These are phyloP conservation scores for Serpula lacrymans DNA, from an alignment of 768 basidiomycete species.

Conservation along the genomic window DNA sequence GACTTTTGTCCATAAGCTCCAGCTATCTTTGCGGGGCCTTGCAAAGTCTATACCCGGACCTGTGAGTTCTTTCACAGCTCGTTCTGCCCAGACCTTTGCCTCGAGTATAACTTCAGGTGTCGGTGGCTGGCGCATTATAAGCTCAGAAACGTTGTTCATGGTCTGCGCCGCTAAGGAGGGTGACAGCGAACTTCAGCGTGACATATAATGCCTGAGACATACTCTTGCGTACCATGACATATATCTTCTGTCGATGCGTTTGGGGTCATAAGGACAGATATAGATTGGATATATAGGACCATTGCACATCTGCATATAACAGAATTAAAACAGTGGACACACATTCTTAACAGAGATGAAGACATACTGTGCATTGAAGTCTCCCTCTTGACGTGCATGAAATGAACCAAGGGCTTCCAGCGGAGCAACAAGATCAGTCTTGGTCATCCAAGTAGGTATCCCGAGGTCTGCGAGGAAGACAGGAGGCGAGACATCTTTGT, in stretches of 20 bases:
- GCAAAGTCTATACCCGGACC: slow-evolving; percentile 19
- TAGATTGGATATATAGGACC: slow-evolving; percentile 63
- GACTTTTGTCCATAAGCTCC: slow-evolving; percentile 11
- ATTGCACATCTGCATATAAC: slow-evolving; percentile 49
- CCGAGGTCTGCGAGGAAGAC: slow-evolving; percentile 48
- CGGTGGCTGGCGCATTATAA: slow-evolving; percentile 35
- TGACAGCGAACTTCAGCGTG: background rate
- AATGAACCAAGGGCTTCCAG: slow-evolving; percentile 64
- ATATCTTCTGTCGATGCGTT: slow-evolving; percentile 40
- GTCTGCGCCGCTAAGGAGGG: slow-evolving; percentile 37
- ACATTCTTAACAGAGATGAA: background rate
- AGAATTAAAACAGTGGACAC: background rate
- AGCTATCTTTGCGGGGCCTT: slow-evolving; percentile 6
- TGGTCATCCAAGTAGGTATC: slow-evolving; percentile 58
- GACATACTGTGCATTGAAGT: slow-evolving; percentile 57
- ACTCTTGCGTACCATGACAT: slow-evolving; percentile 58
- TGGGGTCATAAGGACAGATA: slow-evolving; percentile 55
- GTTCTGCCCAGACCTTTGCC: slow-evolving; percentile 62
- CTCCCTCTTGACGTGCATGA: slow-evolving; percentile 54
- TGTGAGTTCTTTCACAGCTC: slow-evolving; percentile 39
- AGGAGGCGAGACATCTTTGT: background rate
- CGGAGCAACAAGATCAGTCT: slow-evolving; percentile 61
- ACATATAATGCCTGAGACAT: too few relatives aligned
- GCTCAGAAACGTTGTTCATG: slow-evolving; percentile 46
- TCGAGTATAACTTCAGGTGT: slow-evolving; percentile 34